Conservation (phyloP, 805 yeast species). For the Torulaspora quercuum region DNA sequence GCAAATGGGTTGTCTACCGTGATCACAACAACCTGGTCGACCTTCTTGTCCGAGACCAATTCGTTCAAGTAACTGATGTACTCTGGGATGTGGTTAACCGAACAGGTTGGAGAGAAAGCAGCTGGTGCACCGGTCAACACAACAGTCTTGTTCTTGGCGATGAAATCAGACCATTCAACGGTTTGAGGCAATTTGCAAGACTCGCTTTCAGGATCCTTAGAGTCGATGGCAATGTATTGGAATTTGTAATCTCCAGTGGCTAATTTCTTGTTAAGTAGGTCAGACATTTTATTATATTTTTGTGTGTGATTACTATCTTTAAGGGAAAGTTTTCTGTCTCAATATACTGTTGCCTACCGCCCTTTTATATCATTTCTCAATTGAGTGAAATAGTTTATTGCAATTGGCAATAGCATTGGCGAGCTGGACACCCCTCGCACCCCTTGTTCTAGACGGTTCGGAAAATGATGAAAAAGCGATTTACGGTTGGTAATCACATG, state of each 20-base stretch:
- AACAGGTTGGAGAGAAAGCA: slow-evolving; percentile 83
- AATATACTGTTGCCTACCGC: slow-evolving; percentile 2
- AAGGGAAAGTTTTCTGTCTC: no score
- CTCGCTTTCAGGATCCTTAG: slow-evolving; percentile 27
- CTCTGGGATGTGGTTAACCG: slow-evolving; percentile 68
- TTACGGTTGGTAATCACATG: no score
- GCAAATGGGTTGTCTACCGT: slow-evolving; percentile 74
- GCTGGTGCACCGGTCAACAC: slow-evolving; percentile 79
- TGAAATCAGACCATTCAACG: slow-evolving; percentile 28
- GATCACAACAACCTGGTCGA: slow-evolving; percentile 58
- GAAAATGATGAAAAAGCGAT: no score
- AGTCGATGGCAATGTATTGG: slow-evolving; percentile 33
- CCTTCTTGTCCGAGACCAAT: slow-evolving; percentile 53
- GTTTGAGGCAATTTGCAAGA: slow-evolving; percentile 33
- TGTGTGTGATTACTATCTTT: no score
- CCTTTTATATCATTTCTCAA: slow-evolving; percentile 2
- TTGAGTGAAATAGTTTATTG: slow-evolving; percentile 1
- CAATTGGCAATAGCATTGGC: no score
- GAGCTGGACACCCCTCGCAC: no score
- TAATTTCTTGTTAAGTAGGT: slow-evolving; percentile 26
- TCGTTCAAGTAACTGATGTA: slow-evolving; percentile 49
- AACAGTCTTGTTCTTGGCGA: slow-evolving; percentile 46
- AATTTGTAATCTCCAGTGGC: slow-evolving; percentile 28
- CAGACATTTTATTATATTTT: slow-evolving; percentile 16
- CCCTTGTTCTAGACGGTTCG: no score